Base-by-base conservation (phyloP, 2,329 filamentous ascomycete species). In the Trichoderma sp. region DNA sequence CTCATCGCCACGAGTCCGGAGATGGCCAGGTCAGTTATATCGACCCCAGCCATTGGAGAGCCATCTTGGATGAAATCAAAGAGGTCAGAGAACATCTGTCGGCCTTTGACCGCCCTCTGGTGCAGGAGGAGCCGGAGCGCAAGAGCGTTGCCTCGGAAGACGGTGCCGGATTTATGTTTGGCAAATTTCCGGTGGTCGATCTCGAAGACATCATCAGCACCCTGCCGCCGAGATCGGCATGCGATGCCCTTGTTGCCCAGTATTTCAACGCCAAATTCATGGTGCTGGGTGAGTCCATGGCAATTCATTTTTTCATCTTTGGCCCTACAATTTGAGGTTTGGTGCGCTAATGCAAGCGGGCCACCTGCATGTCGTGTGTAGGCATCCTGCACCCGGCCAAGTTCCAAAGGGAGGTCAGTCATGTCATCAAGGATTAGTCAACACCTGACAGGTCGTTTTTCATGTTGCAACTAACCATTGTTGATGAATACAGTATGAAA, bases 41-140 rank as follows among this genome's bases (percentile, higher is more conserved):
- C 7, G 65, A 68, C 20, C 32, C 65, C 8, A 43, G 65, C 32
- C 65, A 68, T 13, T 68, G 65, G 65, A 68, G 34, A 17, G 65
- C 65, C 6, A 59, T 68, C 9, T 11, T 68, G 65, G 65, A 68
- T 12, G 65, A 59, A 15, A 68, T 68, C 26, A 68, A 68, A 30
- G 65, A 68, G 20, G 65, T 68, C 39, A 53, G 65, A 17, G 65
- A 68, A 8, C 65, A 68, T 47, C 50, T 68, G n/a, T 58, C 65
- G 3, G 26, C 34, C 3, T 43, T 58, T 32, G 65, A 68, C 26
- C 65, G 53, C 17, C 65, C 65, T 9, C 23, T 58, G 34, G 23
- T 11, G 4, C 65, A 68, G 34, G 53, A 68, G 17, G 53, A 59
- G 32, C 17, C 34, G 23, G 32, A 58, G 9, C 65, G 32, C 34